Evolutionary conservation across 768 basidiomycete species (phyloP), one percentile per base, ranked within the genome.

Genomic region (Tulasnella sp.): DNA sequence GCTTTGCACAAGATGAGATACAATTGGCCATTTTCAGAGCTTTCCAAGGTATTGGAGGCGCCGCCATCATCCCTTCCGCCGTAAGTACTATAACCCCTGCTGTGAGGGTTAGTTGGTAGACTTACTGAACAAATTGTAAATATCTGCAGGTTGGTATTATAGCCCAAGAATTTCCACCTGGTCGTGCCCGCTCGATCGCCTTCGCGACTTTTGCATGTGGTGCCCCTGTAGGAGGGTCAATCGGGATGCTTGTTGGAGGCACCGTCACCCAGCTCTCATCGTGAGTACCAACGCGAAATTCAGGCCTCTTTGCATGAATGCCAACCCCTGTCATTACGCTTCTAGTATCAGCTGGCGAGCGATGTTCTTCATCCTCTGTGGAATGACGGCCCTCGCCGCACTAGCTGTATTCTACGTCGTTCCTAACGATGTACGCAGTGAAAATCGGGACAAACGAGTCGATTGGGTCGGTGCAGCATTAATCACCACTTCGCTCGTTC

Each of bases 191-290:
- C 14, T 90, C 93, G 1, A 84, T 90, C 0, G 96, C 94, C 0
- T 97, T 97, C 81, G 90, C 96, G 0, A 91, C 92, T 0, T 97
- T 96, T 81, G 88, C 92, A 0, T 94, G 94, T 0, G 96, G 96
- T 38, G 94, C 93, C 0, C 95, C 96, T 0, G 83, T 96, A 7
- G 96, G 96, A 0, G 92, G 88, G 0, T 92, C 90, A 0, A 85
- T 95, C 19, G 95, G 96, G 1, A 87, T 87, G 40, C 85, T 91
- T 0, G 80, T 94, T 0, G 94, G 95, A 24, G 78, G 78, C 6
- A 79, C 78, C 36, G 34, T 79, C 31, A 79, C 78, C 10, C 89
- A 94, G 82, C 86, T 87, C 10, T 85, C 85, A 73, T 38, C 74
- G 87, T 88, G 79, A 77, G 86, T 84, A 3, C n/a, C 2, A 16